phyloP scores from a whole-genome alignment of 2,329 filamentous ascomycete genomes.

The Neonectria ditissima region DNA sequence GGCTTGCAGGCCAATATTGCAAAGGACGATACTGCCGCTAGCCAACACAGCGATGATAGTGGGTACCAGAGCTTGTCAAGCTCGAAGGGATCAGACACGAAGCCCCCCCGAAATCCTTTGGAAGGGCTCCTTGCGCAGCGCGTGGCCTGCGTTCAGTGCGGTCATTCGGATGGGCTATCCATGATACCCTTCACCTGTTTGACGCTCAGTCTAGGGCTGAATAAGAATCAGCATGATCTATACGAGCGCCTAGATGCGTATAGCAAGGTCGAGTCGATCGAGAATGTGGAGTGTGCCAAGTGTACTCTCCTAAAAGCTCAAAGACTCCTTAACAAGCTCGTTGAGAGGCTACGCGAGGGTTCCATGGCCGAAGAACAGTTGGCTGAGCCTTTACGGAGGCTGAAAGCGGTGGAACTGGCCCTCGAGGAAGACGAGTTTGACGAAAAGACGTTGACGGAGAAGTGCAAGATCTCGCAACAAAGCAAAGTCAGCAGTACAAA shows the following conservation, averaged over 20 bases:
- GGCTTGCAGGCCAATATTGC: conserved; percentile 55
- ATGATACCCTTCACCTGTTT: conserved; percentile 95
- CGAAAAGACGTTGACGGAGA: conserved; percentile 71
- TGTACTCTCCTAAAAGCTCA: conserved; percentile 80
- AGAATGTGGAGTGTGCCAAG: conserved; percentile 90
- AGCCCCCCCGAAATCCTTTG: conserved; percentile 75
- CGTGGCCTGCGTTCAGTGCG: conserved; percentile 87
- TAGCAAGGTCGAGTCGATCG: conserved; percentile 85
- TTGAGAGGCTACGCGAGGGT: conserved; percentile 54
- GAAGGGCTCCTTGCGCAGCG: conserved; percentile 90
- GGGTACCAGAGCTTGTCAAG: conserved; percentile 63
- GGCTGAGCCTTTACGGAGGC: conserved; percentile 63
- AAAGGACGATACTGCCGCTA: conserved; percentile 58
- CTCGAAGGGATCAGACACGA: conserved; percentile 53
- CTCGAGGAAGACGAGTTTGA: conserved; percentile 85
- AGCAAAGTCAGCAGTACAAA: conserved; percentile 83
- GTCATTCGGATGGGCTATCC: conserved; percentile 87
- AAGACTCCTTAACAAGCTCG: conserved; percentile 60
- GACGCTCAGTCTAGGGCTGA: conserved; percentile 81
- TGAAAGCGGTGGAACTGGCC: conserved; percentile 75
- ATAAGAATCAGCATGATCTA: conserved; percentile 73
- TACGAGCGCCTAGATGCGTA: conserved; percentile 86
- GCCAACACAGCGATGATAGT: conserved; percentile 67
- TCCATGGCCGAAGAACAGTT: conserved; percentile 61
- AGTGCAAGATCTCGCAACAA: conserved; percentile 74